These are phyloP conservation scores for Rhynchosporium graminicola DNA, from an alignment of 2,329 filamentous ascomycete genomes.

Conservation along the genomic window DNA sequence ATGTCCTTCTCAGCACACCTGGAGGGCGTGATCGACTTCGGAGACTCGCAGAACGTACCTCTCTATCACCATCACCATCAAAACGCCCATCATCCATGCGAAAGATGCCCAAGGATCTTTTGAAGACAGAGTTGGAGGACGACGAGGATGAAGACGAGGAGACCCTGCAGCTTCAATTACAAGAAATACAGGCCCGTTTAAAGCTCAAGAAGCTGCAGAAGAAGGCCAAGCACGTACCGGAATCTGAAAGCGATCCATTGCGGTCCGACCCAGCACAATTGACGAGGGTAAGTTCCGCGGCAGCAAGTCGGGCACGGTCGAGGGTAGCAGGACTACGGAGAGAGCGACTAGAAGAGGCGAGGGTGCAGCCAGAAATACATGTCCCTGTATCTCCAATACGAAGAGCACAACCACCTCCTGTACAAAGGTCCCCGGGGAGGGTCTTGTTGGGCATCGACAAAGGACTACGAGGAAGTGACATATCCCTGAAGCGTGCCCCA, in stretches of 20 bases:
- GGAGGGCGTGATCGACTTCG: slow-evolving; percentile 76
- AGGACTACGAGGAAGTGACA: slow-evolving; percentile 74
- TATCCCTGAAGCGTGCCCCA: slow-evolving; percentile 78
- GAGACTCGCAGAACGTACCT: slow-evolving; percentile 64
- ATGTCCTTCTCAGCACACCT: slow-evolving; percentile 68
- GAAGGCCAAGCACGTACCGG: slow-evolving; percentile 46
- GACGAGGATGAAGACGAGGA: slow-evolving; percentile 85
- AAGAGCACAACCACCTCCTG: slow-evolving; percentile 51
- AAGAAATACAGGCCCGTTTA: slow-evolving; percentile 84
- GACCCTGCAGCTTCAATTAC: slow-evolving; percentile 79
- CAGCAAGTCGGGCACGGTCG: slow-evolving; percentile 34
- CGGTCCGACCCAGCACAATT: slow-evolving; percentile 24
- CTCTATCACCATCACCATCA: slow-evolving; percentile 68
- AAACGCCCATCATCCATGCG: slow-evolving; percentile 44
- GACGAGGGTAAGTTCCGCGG: slow-evolving; percentile 33
- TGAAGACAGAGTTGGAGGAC: slow-evolving; percentile 42
- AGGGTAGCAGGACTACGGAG: slow-evolving; percentile 33
- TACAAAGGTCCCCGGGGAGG: slow-evolving; percentile 74
- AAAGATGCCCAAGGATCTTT: slow-evolving; percentile 25
- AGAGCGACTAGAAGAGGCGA: slow-evolving; percentile 34
- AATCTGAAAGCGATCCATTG: slow-evolving; percentile 32
- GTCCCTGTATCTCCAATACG: slow-evolving; percentile 76
- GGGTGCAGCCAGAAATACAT: slow-evolving; percentile 54
- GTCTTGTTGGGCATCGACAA: slow-evolving; percentile 88
- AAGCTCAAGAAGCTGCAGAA: slow-evolving; percentile 86